Evolutionary conservation across 2,329 filamentous ascomycete genomes (phyloP), one percentile per base, ranked within the genome.

Genomic region (Aspergillus tanneri): DNA sequence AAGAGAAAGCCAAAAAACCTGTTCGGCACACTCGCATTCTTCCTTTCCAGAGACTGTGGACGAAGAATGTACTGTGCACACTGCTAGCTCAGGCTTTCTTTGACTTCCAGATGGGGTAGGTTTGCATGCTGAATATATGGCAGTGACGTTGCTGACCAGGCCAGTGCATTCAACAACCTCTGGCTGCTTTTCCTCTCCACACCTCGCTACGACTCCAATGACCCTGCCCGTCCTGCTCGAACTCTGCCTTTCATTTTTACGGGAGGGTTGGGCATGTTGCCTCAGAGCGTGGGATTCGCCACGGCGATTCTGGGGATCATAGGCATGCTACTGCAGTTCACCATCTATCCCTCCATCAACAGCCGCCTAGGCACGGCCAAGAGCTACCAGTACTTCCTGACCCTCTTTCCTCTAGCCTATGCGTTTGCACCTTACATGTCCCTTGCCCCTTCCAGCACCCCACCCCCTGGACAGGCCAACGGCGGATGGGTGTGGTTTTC

Each of bases 111-210:
- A 78, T 90, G 68, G 71, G 70, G 62, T 64, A 52, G 40, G 57
- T 54, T 16, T 11, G 19, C 19, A n/a, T 4, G n/a, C 27, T 7
- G 38, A 32, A 5, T 11, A n/a, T 19, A 34, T 16, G 25, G 8
- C 6, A 10, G 18, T 27, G 11, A 45, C 28, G n/a, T 30, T 8
- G 11, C 38, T 57, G 24, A 58, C 45, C 12, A 7, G 12, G n/a
- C 8, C 62, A 84, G 83, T 52, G 86, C 86, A 22, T 90, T 90
- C 72, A 85, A 88, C 63, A 84, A 85, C 14, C 78, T 90, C 18
- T 90, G 86, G 84, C 84, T 87, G 41, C 79, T 89, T 38, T 90
- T 90, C 70, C 78, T 90, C 36, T 89, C 87, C 1, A 88, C 86
- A 0, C 84, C 86, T 0, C 84, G 85, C 6, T 82, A 69, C 46